phyloP scores from a whole-genome alignment of 2,329 filamentous ascomycete genomes.

The Pseudocercospora pini-densiflorae region DNA sequence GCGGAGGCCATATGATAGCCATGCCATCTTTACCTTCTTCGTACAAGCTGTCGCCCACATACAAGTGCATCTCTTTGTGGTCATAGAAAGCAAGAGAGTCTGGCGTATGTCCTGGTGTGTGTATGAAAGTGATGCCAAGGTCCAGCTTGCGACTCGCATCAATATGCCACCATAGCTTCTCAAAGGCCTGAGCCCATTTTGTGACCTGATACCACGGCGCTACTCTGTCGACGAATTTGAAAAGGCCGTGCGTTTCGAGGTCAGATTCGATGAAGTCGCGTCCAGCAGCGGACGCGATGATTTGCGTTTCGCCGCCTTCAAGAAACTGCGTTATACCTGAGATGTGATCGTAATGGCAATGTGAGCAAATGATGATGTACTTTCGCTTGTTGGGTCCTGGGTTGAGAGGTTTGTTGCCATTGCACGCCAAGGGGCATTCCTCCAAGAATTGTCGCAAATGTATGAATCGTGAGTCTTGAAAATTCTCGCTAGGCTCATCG shows the following conservation, averaged over 20 bases:
- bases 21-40: conserved; percentile 42
- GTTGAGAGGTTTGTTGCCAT: conserved; percentile 46
- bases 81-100: conserved; percentile 54
- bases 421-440: conserved; percentile 43
- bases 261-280: conserved; percentile 48
- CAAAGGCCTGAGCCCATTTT: conserved; percentile 47
- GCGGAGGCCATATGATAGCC: conserved; percentile 46
- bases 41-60: conserved; percentile 55
- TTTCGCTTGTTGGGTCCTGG: conserved; percentile 29
- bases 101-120: conserved; percentile 54
- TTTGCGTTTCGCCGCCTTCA: conserved; percentile 30
- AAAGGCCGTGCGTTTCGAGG: conserved; percentile 48
- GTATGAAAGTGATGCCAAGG: conserved; percentile 49
- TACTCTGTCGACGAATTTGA: conserved; percentile 43
- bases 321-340: conserved; percentile 46
- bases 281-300: conserved; percentile 44
- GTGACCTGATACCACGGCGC: conserved; percentile 49
- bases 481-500: conserved; percentile 41
- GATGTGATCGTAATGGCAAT: conserved; percentile 54
- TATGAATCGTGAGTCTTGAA: conserved; percentile 33
- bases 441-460: conserved; percentile 51
- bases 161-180: conserved; percentile 36
- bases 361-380: conserved; percentile 52
- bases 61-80: conserved; percentile 48
- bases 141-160: conserved; percentile 9